Conservation (phyloP, 495 filamentous ascomycete genomes). For the Platismatia glauca region DNA sequence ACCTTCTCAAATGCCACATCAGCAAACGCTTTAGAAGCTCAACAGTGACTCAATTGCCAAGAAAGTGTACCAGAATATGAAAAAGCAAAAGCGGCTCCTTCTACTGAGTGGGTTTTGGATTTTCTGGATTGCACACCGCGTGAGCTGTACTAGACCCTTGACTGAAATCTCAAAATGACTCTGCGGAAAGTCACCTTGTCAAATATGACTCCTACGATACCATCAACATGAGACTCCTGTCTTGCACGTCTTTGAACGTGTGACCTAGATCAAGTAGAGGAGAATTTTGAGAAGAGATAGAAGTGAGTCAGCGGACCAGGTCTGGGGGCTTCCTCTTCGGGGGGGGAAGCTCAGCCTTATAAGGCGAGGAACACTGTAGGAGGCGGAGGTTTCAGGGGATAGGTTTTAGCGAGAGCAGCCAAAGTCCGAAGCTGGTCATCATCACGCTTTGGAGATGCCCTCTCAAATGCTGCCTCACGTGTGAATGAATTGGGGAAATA, state of each 20-base stretch:
- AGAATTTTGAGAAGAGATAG: too few species aligned
- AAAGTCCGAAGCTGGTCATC: slow-evolving; percentile 14
- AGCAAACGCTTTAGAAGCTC: background rate
- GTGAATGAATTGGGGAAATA: slow-evolving; percentile 15
- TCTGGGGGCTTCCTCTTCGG: too few species aligned
- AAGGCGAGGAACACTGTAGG: too few species aligned
- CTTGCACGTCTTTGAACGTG: background rate
- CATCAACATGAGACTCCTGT: background rate
- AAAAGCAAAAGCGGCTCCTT: slow-evolving; percentile 1
- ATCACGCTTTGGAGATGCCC: slow-evolving; percentile 2
- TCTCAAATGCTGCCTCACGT: background rate
- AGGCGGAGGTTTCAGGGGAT: background rate
- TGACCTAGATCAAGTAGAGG: too few species aligned
- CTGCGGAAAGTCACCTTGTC: background rate
- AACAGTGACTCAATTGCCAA: slow-evolving; percentile 10
- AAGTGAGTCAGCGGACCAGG: too few species aligned
- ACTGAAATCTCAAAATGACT: background rate
- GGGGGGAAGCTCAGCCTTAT: background rate
- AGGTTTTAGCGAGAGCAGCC: slow-evolving; percentile 10
- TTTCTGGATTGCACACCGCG: background rate
- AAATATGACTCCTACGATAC: too few species aligned
- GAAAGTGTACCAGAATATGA: slow-evolving; percentile 5
- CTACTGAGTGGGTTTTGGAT: background rate
- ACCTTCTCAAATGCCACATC: background rate
- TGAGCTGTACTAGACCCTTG: background rate